These are phyloP conservation scores for Raphanus sativus DNA, from an alignment of 345 rosid species.

Conservation along the genomic window DNA sequence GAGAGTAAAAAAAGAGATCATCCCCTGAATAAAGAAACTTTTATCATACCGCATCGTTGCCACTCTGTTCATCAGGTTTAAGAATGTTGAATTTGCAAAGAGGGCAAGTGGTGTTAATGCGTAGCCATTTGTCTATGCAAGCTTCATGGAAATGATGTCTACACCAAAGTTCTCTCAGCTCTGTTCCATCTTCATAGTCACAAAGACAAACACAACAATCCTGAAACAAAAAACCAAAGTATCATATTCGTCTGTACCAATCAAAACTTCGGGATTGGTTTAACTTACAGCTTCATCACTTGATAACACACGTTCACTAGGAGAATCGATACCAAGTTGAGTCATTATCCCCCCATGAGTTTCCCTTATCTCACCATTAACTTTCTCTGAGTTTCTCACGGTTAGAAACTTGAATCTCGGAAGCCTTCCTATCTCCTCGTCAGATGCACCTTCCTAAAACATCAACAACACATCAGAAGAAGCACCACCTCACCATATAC, in stretches of 20 bases:
- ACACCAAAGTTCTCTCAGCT: conserved; percentile 74
- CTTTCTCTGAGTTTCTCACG: conserved; percentile 47
- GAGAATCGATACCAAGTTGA: conserved; percentile 53
- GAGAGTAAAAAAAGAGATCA: background rate
- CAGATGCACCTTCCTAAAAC: conserved; percentile 81
- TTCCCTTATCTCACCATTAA: conserved; percentile 50
- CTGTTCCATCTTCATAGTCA: conserved; percentile 67
- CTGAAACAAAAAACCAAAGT: conserved; percentile 32
- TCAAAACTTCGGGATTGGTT: background rate
- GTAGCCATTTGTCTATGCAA: conserved; percentile 81
- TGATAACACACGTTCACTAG: conserved; percentile 53
- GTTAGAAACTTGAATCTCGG: conserved; percentile 61
- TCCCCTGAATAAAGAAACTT: background rate
- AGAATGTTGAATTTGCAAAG: conserved; percentile 84
- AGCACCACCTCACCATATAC: background rate
- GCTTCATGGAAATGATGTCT: conserved; percentile 69
- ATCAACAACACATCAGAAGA: background rate
- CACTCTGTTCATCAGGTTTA: conserved; percentile 45
- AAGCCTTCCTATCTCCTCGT: conserved; percentile 65
- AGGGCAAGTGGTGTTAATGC: conserved; percentile 79
- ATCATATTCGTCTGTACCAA: background rate
- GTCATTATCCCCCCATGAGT: conserved; percentile 65
- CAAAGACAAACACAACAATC: conserved; percentile 87
- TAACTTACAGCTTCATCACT: conserved; percentile 77
- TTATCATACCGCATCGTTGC: conserved; percentile 39